A percentile compares a stretch with the other conserved stretches of the same genome.
phyloP scores from a whole-genome alignment of 169 alveolate species.

The Plasmodium vivax region DNA sequence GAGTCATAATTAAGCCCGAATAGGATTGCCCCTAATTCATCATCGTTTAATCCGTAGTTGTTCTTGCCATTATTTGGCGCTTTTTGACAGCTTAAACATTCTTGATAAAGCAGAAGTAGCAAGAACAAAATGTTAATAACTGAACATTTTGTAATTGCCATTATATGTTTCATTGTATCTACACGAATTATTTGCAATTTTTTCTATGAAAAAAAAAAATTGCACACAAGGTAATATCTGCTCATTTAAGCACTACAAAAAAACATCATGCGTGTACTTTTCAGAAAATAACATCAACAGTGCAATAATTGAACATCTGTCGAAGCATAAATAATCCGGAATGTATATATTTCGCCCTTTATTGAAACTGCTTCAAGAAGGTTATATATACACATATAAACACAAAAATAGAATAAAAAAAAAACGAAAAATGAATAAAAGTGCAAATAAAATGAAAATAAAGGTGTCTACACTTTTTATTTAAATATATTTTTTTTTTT shows the following conservation, averaged over 20 bases:
- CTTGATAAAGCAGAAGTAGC: slow-evolving; percentile 28
- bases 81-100: slow-evolving; percentile 41
- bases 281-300: slow-evolving; percentile 26
- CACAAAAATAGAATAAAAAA: slow-evolving; percentile 9
- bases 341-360: not conserved
- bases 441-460: not conserved
- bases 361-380: slow-evolving; percentile 26
- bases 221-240: not conserved
- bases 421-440: slow-evolving; percentile 8
- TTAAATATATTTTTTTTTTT: slow-evolving; percentile 5
- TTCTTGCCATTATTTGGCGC: slow-evolving; percentile 17
- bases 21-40: slow-evolving; percentile 51
- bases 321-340: not conserved
- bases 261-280: slow-evolving; percentile 13
- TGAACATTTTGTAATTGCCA: slow-evolving; percentile 15
- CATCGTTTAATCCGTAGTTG: slow-evolving; percentile 59
- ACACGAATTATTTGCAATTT: slow-evolving; percentile 22
- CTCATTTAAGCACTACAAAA: slow-evolving; percentile 4
- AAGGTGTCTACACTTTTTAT: slow-evolving; percentile 8
- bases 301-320: not conserved
- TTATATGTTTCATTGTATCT: slow-evolving; percentile 27
- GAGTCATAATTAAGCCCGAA: slow-evolving; percentile 57
- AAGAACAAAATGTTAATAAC: slow-evolving; percentile 12
- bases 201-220: slow-evolving; percentile 15
- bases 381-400: slow-evolving; percentile 1